phyloP scores from a whole-genome alignment of 208 protist genomes.

The Crithidia fasciculata region DNA sequence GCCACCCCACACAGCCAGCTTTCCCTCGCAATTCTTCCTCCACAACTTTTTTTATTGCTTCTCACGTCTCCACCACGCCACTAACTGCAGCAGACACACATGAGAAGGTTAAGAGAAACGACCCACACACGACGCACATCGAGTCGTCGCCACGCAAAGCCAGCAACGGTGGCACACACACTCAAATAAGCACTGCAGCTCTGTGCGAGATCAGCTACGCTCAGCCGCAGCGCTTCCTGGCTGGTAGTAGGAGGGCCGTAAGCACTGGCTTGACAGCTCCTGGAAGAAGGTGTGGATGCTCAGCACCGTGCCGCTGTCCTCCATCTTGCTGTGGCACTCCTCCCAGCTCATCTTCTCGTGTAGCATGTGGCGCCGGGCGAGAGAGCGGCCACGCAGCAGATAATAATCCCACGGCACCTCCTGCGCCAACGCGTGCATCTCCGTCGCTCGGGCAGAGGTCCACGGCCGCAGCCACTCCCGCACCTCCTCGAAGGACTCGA shows the following conservation, averaged over 20 bases:
- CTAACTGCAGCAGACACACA: too few relatives aligned
- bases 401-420: slow-evolving; percentile 88
- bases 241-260: slow-evolving; percentile 17
- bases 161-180: too few relatives aligned
- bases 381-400: slow-evolving; percentile 51
- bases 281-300: slow-evolving; percentile 50
- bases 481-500: slow-evolving; percentile 36
- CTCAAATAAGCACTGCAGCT: too few relatives aligned
- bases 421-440: slow-evolving; percentile 34
- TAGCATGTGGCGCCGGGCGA: slow-evolving; percentile 18
- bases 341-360: slow-evolving; percentile 42
- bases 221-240: neutral
- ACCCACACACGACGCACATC: too few relatives aligned
- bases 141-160: too few relatives aligned
- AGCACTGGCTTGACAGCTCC: slow-evolving; percentile 26
- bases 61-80: too few relatives aligned
- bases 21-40: too few relatives aligned
- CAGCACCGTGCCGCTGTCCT: slow-evolving; percentile 41
- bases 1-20: too few relatives aligned
- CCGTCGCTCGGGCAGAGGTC: slow-evolving; percentile 21
- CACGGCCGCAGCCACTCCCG: slow-evolving; percentile 72
- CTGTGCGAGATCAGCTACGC: too few relatives aligned
- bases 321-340: slow-evolving; percentile 37
- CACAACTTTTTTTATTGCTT: too few relatives aligned
- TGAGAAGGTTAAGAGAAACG: too few relatives aligned